Conservation (phyloP, 1,139 yeast genomes). For the Zygosaccharomyces pseudobailii region DNA sequence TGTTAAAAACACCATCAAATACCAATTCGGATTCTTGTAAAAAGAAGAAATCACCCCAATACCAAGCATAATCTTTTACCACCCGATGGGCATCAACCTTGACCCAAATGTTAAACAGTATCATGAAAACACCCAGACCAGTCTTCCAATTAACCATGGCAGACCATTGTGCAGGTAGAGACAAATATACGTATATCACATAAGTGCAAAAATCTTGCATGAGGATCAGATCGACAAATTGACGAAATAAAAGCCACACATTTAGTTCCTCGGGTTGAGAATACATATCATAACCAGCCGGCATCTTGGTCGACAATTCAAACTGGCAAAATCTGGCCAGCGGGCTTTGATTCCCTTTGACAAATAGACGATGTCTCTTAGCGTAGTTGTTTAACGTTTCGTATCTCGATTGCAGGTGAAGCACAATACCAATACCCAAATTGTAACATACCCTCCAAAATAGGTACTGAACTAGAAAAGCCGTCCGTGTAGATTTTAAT, state of each 20-base stretch:
- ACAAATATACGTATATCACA: constrained; percentile 61
- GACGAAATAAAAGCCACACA: constrained; percentile 78
- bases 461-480: constrained; percentile 47
- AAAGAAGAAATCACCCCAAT: constrained; percentile 91
- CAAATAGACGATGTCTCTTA: constrained; percentile 45
- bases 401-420: constrained; percentile 63
- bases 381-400: constrained; percentile 56
- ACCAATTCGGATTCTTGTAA: constrained; percentile 74
- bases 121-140: constrained; percentile 47
- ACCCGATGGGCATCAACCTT: constrained; percentile 86
- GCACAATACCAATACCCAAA: constrained; percentile 69
- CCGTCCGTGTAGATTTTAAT: constrained; percentile 15
- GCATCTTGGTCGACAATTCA: constrained; percentile 61
- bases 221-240: constrained; percentile 73
- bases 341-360: constrained; percentile 31
- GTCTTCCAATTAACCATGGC: constrained; percentile 24
- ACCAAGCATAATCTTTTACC: constrained; percentile 90
- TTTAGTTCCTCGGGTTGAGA: constrained; percentile 69
- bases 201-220: constrained; percentile 85
- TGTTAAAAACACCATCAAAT: constrained; percentile 86
- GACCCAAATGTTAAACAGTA: constrained; percentile 78
- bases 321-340: constrained; percentile 44
- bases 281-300: constrained; percentile 45
- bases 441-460: constrained; percentile 80
- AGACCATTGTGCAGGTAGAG: constrained; percentile 38